A percentile compares a stretch with the other conserved stretches of the same genome.
Evolutionary conservation across 2,329 filamentous ascomycete species (phyloP).

Genomic region (Aspergillus sergii): DNA sequence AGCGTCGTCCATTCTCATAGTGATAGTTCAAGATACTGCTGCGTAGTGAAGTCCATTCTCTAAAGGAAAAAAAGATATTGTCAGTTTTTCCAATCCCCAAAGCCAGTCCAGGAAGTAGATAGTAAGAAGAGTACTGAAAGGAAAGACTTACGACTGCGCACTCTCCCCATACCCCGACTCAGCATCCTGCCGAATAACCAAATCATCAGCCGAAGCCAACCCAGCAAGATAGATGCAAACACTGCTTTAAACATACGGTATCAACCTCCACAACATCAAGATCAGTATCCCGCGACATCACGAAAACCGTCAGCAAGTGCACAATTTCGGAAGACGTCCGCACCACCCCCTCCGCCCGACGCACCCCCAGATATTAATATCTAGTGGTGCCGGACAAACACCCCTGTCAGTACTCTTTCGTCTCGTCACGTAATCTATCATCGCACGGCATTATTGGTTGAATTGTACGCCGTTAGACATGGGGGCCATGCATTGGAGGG

Average conservation of each 20-base stretch:
- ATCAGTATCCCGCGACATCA: neutral
- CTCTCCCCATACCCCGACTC: neutral
- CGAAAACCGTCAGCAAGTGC: neutral
- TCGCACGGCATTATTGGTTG: neutral
- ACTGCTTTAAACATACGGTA: neutral
- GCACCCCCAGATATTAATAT: neutral
- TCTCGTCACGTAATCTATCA: neutral
- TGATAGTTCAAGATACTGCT: constrained; percentile 29
- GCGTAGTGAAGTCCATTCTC: neutral
- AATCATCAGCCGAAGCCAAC: neutral
- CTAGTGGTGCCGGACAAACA: neutral
- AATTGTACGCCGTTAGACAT: neutral
- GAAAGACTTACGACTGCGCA: neutral
- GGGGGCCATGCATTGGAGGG: neutral
- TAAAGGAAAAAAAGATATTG: neutral
- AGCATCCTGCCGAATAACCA: neutral
- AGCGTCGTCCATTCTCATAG: constrained; percentile 33
- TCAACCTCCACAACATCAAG: neutral
- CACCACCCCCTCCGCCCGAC: neutral
- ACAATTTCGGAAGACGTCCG: neutral
- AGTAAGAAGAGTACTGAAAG: neutral
- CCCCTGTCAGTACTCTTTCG: neutral
- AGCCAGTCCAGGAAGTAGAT: neutral
- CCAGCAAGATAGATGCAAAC: neutral
- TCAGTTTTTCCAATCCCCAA: neutral